Percentiles rank a stretch among this genome's conserved stretches.
These are phyloP conservation scores for Pseudogymnoascus sp. DNA, from an alignment of 2,329 filamentous ascomycete species.

Conservation along the genomic window DNA sequence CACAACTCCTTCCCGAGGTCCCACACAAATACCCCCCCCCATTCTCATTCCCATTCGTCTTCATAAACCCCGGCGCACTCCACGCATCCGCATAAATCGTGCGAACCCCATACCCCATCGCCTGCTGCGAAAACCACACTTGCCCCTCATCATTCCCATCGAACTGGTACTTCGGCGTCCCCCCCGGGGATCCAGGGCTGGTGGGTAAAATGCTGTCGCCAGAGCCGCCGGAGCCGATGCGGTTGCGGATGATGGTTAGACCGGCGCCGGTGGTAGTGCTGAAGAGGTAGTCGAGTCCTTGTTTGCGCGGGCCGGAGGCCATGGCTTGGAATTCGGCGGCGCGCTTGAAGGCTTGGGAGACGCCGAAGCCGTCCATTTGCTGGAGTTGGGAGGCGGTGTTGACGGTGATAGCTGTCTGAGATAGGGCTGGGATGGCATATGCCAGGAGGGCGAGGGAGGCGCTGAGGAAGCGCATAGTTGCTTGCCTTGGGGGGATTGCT, in stretches of 20 bases:
- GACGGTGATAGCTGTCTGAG: conserved; percentile 19
- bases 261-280: conserved; percentile 37
- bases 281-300: conserved; percentile 39
- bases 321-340: conserved; percentile 33
- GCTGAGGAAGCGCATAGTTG: neutral
- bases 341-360: conserved; percentile 39
- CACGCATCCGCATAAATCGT: conserved; percentile 41
- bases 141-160: conserved; percentile 41
- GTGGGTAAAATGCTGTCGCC: conserved; percentile 35
- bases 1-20: conserved; percentile 33
- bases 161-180: conserved; percentile 36
- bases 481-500: neutral
- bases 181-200: conserved; percentile 34
- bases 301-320: conserved; percentile 23
- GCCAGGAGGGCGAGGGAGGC: neutral
- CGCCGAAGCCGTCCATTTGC: conserved; percentile 39
- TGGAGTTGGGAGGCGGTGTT: conserved; percentile 21
- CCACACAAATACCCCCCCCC: conserved; percentile 39
- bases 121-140: conserved; percentile 43
- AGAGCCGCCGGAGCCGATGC: conserved; percentile 35
- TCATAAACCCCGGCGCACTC: conserved; percentile 44
- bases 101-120: conserved; percentile 34
- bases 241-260: conserved; percentile 41
- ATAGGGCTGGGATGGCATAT: neutral
- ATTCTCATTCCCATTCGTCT: conserved; percentile 37